Evolutionary conservation across 2,329 filamentous ascomycete species (phyloP), one percentile per base, ranked within the genome.

Genomic region (Trichophaea hybrida): DNA sequence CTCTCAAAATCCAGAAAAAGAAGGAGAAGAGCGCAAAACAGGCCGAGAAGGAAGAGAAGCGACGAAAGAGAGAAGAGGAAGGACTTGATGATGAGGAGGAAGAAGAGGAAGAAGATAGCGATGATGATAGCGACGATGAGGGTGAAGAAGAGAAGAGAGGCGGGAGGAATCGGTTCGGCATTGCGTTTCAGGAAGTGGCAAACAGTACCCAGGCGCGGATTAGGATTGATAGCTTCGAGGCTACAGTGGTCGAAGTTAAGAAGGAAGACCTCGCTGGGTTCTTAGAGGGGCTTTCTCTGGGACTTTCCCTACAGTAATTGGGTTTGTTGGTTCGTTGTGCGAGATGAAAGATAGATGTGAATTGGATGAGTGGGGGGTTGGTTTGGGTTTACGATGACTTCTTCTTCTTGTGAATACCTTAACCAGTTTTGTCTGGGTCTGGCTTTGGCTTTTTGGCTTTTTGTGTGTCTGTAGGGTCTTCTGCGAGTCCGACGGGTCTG

Each of bases 161-260:
- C 57, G 85, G 90, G 1, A 75, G 87, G 56, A 98, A 97, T 73
- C 82, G 86, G 54, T 98, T 98, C 69, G 93, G 93, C 6, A 89
- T 85, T 68, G 91, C 93, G 2, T 98, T 98, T 72, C 89, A 96
- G 71, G 89, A 95, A 69, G 93, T 97, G 0, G 86, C 95, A 1
- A 81, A 85, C 55, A 88, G 96, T 75, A 97, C 91, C 13, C 93
- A 84, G 61, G 88, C 91, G 0, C 76, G 90, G 13, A 89, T 97
- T 17, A 78, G 89, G 61, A 94, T 96, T 70, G 93, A 98, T 73
- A 94, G 87, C 72, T 98, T 98, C 69, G 93, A 98, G 73, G 88
- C 95, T 71, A 94, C 88, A 69, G 93, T 97, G 6, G 90, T 97
- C 51, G 93, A 98, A 72, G 91, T 98, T n/a, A 84, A 84, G 73